Evolutionary conservation across 129 eudicot genomes (phyloP).

Genomic region (Centrapalus pauciflorus): DNA sequence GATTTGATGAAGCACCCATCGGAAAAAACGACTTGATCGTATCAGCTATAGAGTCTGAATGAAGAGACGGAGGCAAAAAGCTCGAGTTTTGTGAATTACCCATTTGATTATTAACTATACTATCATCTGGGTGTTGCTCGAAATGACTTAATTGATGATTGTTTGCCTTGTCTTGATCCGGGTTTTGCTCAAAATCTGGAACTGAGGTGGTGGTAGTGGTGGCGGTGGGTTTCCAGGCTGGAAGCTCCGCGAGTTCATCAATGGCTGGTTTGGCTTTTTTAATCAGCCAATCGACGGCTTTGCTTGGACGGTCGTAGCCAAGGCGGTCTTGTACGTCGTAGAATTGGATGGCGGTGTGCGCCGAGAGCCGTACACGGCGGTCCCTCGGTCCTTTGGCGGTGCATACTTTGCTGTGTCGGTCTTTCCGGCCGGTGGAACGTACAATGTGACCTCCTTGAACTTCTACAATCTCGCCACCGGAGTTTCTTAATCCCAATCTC

Average conservation of each 20-base stretch:
- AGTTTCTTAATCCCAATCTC: constrained; percentile 49
- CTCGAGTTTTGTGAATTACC: constrained; percentile 38
- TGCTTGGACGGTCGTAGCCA: constrained; percentile 93
- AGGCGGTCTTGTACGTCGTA: constrained; percentile 92
- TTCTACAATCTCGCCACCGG: constrained; percentile 72
- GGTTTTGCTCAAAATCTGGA: constrained; percentile 32
- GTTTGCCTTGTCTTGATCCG: constrained; percentile 27
- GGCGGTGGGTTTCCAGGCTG: constrained; percentile 77
- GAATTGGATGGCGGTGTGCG: constrained; percentile 91
- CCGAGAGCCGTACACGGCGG: constrained; percentile 88
- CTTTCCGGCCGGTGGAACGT: constrained; percentile 86
- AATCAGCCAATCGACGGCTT: constrained; percentile 93
- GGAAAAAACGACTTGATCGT: constrained; percentile 94
- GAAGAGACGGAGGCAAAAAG: constrained; percentile 78
- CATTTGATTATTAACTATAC: constrained; percentile 20
- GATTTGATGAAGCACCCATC: constrained; percentile 59
- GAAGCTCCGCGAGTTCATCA: constrained; percentile 87
- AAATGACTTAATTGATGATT: constrained; percentile 30
- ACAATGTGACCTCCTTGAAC: constrained; percentile 98
- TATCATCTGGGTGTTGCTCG: constrained; percentile 25
- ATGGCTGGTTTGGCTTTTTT: constrained; percentile 79
- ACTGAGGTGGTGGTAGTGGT: neutral
- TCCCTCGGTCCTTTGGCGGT: constrained; percentile 93
- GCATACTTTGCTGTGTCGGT: constrained; percentile 90
- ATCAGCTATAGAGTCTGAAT: constrained; percentile 84